phyloP scores from a whole-genome alignment of 805 yeast genomes.

The Maudiozyma serrabonitensis region DNA sequence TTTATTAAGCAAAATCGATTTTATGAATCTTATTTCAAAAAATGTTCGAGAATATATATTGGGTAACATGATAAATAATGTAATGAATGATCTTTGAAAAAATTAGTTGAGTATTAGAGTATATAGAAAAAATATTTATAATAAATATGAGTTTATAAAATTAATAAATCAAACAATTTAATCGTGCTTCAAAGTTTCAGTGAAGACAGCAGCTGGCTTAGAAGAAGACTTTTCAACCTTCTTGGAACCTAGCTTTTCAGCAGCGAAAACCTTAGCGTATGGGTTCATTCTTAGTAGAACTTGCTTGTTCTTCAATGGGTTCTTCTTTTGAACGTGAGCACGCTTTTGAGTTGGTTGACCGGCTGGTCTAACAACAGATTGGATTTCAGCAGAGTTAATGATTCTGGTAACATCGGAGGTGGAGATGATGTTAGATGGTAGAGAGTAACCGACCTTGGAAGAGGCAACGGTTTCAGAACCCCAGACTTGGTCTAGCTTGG shows the following conservation, averaged over 20 bases:
- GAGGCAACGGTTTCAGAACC: constrained; percentile 83
- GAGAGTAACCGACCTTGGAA: constrained; percentile 77
- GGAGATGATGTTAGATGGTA: constrained; percentile 90
- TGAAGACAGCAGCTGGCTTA: constrained; percentile 67
- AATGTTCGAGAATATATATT: too few species aligned
- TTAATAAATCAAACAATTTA: constrained; percentile 21
- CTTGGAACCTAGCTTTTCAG: constrained; percentile 79
- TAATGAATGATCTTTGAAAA: background rate
- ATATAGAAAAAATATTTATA: background rate
- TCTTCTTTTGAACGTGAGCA: constrained; percentile 94
- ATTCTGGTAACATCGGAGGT: constrained; percentile 94
- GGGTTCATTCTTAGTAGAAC: constrained; percentile 98
- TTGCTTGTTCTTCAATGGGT: constrained; percentile 99
- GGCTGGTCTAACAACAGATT: constrained; percentile 93
- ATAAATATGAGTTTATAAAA: background rate
- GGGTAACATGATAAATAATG: too few species aligned
- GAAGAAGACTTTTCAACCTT: constrained; percentile 58
- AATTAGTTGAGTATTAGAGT: background rate
- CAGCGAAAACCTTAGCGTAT: constrained; percentile 94
- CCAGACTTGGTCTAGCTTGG: constrained; percentile 94
- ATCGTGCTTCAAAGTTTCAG: constrained; percentile 55
- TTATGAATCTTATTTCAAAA: too few species aligned
- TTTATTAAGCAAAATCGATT: too few species aligned
- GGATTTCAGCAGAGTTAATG: constrained; percentile 98
- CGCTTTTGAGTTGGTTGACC: constrained; percentile 91